These are phyloP conservation scores for Lineolata rhizophorae DNA, from an alignment of 495 filamentous ascomycete species.

Conservation along the genomic window DNA sequence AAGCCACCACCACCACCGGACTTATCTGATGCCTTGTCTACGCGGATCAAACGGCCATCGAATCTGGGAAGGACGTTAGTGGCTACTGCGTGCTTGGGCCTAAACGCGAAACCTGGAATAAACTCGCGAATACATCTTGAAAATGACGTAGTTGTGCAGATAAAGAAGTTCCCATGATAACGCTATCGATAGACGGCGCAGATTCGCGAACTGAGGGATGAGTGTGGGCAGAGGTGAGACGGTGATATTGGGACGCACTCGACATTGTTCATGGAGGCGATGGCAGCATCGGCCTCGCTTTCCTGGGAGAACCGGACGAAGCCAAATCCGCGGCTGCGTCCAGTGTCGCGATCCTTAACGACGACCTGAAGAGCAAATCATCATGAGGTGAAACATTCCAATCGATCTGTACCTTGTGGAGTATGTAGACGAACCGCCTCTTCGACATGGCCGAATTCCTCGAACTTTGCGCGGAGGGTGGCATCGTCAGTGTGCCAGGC, in stretches of 20 bases:
- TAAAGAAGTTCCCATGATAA: constrained; percentile 1
- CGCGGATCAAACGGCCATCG: constrained; percentile 85
- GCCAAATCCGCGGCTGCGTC: constrained; percentile 89
- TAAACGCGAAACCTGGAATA: no score
- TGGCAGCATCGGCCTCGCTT: constrained; percentile 64
- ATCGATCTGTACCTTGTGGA: background rate
- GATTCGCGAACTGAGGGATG: no score
- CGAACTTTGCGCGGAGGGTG: constrained; percentile 65
- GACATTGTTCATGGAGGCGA: constrained; percentile 70
- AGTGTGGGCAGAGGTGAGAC: constrained; percentile 1
- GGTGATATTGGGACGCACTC: constrained; percentile 45
- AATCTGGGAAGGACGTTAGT: no score
- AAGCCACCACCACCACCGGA: constrained; percentile 30
- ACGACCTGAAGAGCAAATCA: constrained; percentile 40
- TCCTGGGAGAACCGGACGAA: constrained; percentile 79
- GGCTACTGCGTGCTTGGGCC: no score
- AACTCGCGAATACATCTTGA: no score
- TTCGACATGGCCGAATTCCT: constrained; percentile 69
- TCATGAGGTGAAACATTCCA: background rate
- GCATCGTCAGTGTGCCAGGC: constrained; percentile 91
- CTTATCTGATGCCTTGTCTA: constrained; percentile 85
- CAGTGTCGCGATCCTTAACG: constrained; percentile 91
- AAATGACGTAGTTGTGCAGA: no score
- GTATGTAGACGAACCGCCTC: constrained; percentile 52
- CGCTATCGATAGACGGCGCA: background rate